phyloP scores from a whole-genome alignment of 2,329 filamentous ascomycete genomes.

The Blastomyces parvus region DNA sequence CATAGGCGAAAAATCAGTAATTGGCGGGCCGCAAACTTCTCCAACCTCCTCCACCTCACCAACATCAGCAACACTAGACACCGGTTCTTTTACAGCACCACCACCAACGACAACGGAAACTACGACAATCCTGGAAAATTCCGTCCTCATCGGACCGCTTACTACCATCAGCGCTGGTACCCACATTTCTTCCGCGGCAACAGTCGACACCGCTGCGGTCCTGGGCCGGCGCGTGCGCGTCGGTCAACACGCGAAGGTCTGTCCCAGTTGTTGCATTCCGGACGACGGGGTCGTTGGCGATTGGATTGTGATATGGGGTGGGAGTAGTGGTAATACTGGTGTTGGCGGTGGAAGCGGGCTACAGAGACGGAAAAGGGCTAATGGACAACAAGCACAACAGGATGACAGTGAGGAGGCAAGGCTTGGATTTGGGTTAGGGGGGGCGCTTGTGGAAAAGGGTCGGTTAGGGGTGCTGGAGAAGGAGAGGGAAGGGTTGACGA shows the following conservation, averaged over 20 bases:
- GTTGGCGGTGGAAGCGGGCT: conserved; percentile 37
- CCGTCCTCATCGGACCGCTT: conserved; percentile 32
- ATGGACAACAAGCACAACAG: conserved; percentile 29
- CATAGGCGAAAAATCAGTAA: conserved; percentile 55
- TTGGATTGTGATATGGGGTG: conserved; percentile 61
- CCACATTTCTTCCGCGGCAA: conserved; percentile 31
- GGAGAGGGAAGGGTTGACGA: conserved; percentile 58
- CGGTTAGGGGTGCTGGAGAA: conserved; percentile 55
- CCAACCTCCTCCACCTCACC: conserved; percentile 13
- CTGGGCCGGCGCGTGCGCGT: conserved; percentile 27
- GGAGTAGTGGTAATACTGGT: conserved; percentile 24
- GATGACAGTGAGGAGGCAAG: conserved; percentile 7
- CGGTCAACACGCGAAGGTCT: conserved; percentile 58
- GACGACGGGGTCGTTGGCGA: conserved; percentile 54
- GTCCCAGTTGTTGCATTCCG: conserved; percentile 51
- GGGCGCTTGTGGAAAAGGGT: conserved; percentile 47
- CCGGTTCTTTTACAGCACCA: conserved; percentile 5
- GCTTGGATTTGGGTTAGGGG: conserved; percentile 14
- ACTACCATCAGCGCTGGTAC: conserved; percentile 30
- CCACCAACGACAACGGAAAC: conserved; percentile 5
- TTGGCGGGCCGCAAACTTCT: conserved; percentile 25
- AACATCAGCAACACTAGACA: conserved; percentile 10
- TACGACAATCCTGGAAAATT: conserved; percentile 29
- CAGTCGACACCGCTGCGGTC: conserved; percentile 39
- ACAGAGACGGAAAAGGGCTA: conserved; percentile 24